These are phyloP conservation scores for Diddensiella santjacobensis DNA, from an alignment of 805 yeast genomes.

Conservation along the genomic window DNA sequence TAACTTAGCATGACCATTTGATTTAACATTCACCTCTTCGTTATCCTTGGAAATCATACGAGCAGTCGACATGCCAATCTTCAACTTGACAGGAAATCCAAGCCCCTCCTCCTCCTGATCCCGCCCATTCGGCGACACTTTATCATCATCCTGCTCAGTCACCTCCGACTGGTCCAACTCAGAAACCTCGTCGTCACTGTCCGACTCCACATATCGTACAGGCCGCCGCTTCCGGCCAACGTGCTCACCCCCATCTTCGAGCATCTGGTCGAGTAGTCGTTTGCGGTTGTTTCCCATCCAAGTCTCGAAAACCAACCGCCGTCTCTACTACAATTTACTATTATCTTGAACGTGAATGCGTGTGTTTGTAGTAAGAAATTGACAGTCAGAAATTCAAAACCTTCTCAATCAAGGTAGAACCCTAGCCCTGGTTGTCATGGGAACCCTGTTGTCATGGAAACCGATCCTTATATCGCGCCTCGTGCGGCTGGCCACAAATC, in stretches of 20 bases:
- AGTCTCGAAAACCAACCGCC: too few species aligned
- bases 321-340: too few species aligned
- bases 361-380: too few species aligned
- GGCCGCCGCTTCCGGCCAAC: conserved; percentile 7
- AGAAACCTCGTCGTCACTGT: conserved; percentile 10
- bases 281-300: neutral
- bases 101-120: neutral
- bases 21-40: neutral
- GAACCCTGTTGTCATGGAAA: too few species aligned
- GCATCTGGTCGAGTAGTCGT: neutral
- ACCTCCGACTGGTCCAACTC: conserved; percentile 2
- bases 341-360: too few species aligned
- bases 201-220: conserved; percentile 16
- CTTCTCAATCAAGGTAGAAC: too few species aligned
- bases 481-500: too few species aligned
- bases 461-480: too few species aligned
- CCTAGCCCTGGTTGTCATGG: too few species aligned
- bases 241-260: conserved; percentile 5
- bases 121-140: neutral
- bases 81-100: conserved; percentile 20
- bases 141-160: conserved; percentile 5
- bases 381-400: too few species aligned
- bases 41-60: neutral
- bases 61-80: conserved; percentile 14
- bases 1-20: neutral